A percentile compares a stretch with the other conserved stretches of the same genome.
Evolutionary conservation across 208 protist genomes (phyloP).

Genomic region (Angomonas ambiguus): DNA sequence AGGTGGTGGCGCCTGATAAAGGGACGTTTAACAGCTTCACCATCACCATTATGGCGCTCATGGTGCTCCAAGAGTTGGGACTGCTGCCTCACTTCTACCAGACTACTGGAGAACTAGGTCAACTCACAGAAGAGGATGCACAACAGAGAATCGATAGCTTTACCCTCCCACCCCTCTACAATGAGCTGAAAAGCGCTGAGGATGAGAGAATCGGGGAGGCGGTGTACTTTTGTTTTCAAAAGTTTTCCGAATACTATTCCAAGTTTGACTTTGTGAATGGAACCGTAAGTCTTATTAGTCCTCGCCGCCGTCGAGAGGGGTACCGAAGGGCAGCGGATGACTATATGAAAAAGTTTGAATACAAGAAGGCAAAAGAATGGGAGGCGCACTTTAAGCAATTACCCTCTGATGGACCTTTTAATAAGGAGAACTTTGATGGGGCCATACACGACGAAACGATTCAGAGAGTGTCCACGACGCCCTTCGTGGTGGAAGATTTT

Average conservation of each 20-base stretch:
- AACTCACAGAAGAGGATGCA: slow-evolving; percentile 71
- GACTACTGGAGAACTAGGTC: slow-evolving; percentile 59
- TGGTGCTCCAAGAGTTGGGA: slow-evolving; percentile 88
- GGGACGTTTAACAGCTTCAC: slow-evolving; percentile 88
- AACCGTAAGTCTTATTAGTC: slow-evolving; percentile 82
- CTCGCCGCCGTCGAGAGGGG: slow-evolving; percentile 64
- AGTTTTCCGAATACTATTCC: slow-evolving; percentile 87
- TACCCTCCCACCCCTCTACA: slow-evolving; percentile 65
- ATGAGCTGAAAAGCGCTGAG: slow-evolving; percentile 56
- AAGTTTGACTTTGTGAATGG: slow-evolving; percentile 77
- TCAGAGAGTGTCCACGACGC: slow-evolving; percentile 46
- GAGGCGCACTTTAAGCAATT: slow-evolving; percentile 31
- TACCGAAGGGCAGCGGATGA: slow-evolving; percentile 58
- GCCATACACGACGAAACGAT: slow-evolving; percentile 52
- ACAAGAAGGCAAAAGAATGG: slow-evolving; percentile 61
- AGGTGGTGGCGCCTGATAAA: slow-evolving; percentile 82
- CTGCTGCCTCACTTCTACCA: slow-evolving; percentile 70
- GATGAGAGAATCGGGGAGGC: slow-evolving; percentile 84
- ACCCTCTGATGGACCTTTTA: slow-evolving; percentile 39
- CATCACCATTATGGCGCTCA: slow-evolving; percentile 85
- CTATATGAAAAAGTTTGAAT: slow-evolving; percentile 44
- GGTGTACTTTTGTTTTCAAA: slow-evolving; percentile 72
- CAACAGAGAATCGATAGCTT: slow-evolving; percentile 36
- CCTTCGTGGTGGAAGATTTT: slow-evolving; percentile 86
- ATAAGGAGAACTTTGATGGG: slow-evolving; percentile 47